Conservation (phyloP, 106 monocot genomes). For the Vanilla planifolia region DNA sequence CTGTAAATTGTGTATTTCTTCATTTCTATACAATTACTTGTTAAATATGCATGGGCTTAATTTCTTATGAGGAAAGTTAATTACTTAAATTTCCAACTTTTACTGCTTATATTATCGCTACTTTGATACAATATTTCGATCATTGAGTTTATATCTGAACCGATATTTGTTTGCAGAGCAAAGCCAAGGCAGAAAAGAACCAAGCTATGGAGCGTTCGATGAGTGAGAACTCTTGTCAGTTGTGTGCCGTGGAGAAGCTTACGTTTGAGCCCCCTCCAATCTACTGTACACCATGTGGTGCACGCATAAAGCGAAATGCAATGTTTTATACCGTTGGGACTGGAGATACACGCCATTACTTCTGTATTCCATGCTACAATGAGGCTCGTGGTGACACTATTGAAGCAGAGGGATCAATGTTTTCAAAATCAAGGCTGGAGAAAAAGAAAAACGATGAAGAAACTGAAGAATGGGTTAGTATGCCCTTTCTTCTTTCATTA, state of each 20-base stretch:
- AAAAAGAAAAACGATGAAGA: slow-evolving; percentile 95
- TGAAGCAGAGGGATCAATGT: slow-evolving; percentile 55
- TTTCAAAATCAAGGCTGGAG: slow-evolving; percentile 70
- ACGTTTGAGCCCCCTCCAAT: slow-evolving; percentile 96
- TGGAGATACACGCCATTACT: slow-evolving; percentile 72
- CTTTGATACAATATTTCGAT: not conserved
- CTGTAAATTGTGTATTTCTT: no score
- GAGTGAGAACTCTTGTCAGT: slow-evolving; percentile 94
- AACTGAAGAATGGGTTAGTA: slow-evolving; percentile 91
- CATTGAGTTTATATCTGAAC: not conserved
- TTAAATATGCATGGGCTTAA: not conserved
- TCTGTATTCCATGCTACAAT: slow-evolving; percentile 87
- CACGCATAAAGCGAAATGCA: slow-evolving; percentile 95
- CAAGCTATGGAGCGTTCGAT: slow-evolving; percentile 84
- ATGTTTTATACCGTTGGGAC: slow-evolving; percentile 73
- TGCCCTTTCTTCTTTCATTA: not conserved
- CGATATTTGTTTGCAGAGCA: slow-evolving; percentile 50
- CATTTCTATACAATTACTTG: not conserved
- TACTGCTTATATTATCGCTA: not conserved
- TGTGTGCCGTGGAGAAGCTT: slow-evolving; percentile 93
- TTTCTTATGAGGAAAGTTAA: not conserved
- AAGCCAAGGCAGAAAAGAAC: slow-evolving; percentile 95
- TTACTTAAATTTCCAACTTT: not conserved
- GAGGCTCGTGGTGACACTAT: slow-evolving; percentile 85
- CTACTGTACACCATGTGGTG: slow-evolving; percentile 95